These are phyloP conservation scores for Pleurotus eryngii DNA, from an alignment of 768 basidiomycete genomes.

Conservation along the genomic window DNA sequence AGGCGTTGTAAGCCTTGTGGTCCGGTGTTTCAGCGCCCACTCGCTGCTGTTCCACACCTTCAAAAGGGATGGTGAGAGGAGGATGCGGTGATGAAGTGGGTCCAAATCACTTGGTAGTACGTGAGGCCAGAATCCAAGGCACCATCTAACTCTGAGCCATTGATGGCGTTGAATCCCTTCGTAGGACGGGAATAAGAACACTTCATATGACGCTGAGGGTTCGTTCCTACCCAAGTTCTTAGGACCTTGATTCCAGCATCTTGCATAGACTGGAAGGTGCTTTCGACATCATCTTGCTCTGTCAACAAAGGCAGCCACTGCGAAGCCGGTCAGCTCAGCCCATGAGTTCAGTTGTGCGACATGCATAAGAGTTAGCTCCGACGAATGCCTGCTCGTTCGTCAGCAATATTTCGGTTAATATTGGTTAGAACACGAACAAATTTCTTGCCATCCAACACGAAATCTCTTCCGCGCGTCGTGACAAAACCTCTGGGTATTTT, in stretches of 20 bases:
- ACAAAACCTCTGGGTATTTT: conserved; percentile 38
- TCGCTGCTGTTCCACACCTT: conserved; percentile 49
- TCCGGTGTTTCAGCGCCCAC: conserved; percentile 50
- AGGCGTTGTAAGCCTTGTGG: conserved; percentile 52
- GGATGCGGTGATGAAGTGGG: neutral
- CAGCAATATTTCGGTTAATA: neutral
- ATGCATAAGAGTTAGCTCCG: conserved; percentile 52
- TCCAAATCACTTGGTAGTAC: conserved; percentile 39
- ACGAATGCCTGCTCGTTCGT: conserved; percentile 36
- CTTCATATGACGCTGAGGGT: no score
- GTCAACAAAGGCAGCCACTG: conserved; percentile 58
- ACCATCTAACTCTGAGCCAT: conserved; percentile 40
- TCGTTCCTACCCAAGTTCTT: conserved; percentile 44
- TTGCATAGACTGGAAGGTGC: conserved; percentile 47
- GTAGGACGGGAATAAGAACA: no score
- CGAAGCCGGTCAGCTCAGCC: neutral
- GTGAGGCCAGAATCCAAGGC: conserved; percentile 41
- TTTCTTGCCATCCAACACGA: conserved; percentile 47
- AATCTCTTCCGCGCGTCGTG: conserved; percentile 36
- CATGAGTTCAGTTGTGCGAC: conserved; percentile 11
- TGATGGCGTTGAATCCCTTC: conserved; percentile 44
- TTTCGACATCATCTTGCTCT: conserved; percentile 41
- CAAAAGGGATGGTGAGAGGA: neutral
- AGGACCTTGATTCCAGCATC: conserved; percentile 47
- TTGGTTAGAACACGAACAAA: conserved; percentile 32